Percentiles rank a stretch among this genome's conserved stretches.
These are phyloP conservation scores for Puccinia polysora DNA, from an alignment of 1,284 basidiomycete species.

Conservation along the genomic window DNA sequence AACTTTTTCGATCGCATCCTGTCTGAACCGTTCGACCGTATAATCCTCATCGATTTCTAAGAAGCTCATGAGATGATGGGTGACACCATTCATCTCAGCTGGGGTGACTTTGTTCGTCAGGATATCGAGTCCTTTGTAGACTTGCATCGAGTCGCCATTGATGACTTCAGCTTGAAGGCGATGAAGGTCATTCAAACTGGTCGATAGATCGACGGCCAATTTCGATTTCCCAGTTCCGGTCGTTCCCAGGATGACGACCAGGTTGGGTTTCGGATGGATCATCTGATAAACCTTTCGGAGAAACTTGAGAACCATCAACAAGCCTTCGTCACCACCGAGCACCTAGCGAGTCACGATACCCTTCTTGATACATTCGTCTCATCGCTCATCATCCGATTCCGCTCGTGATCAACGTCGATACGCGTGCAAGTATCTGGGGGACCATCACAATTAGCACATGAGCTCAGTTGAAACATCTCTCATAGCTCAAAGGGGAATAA, in stretches of 20 bases:
- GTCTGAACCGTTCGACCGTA: slow-evolving; percentile 56
- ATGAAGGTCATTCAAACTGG: slow-evolving; percentile 55
- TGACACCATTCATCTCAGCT: slow-evolving; percentile 71
- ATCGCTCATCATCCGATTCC: too few relatives aligned
- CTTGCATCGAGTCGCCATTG: slow-evolving; percentile 97
- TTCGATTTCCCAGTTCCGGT: slow-evolving; percentile 97
- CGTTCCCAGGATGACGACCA: slow-evolving; percentile 79
- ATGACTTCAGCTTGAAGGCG: slow-evolving; percentile 61
- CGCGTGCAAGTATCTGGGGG: too few relatives aligned
- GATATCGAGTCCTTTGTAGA: slow-evolving; percentile 86
- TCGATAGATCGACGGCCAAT: slow-evolving; percentile 79
- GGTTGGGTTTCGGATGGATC: slow-evolving; percentile 1
- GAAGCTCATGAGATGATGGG: slow-evolving; percentile 83
- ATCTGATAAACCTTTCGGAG: too few relatives aligned
- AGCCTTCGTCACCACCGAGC: too few relatives aligned
- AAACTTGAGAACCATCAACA: too few relatives aligned
- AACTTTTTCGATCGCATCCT: slow-evolving; percentile 50
- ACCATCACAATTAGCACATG: too few relatives aligned
- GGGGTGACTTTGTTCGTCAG: slow-evolving; percentile 89
- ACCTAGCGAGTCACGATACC: too few relatives aligned
- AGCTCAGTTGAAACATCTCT: too few relatives aligned
- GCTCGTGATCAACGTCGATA: too few relatives aligned
- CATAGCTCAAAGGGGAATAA: too few relatives aligned
- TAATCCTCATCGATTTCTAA: slow-evolving; percentile 80
- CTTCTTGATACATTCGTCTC: too few relatives aligned